phyloP scores from a whole-genome alignment of 495 filamentous ascomycete species.

The Penicillium fimorum region DNA sequence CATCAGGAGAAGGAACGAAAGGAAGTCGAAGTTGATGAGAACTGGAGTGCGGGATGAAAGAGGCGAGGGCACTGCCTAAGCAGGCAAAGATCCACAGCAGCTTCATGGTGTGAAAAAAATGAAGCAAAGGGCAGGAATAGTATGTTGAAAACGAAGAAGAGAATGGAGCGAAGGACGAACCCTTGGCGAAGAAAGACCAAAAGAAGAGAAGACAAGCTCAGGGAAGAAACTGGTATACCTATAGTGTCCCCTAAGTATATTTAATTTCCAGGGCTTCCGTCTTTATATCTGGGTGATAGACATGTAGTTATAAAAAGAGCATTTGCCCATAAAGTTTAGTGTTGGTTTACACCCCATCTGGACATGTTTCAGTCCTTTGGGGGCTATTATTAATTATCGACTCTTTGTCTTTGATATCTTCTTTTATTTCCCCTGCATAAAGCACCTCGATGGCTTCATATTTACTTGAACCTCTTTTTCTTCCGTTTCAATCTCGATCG shows the following conservation, averaged over 20 bases:
- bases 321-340: not conserved
- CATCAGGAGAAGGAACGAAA: conserved; percentile 20
- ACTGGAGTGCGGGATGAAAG: conserved; percentile 17
- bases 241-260: no score
- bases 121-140: not conserved
- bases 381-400: no score
- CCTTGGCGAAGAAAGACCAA: not conserved
- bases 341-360: not conserved
- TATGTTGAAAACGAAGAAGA: not conserved
- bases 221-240: no score
- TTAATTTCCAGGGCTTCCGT: no score
- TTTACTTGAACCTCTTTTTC: no score
- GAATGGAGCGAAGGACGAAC: not conserved
- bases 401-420: no score
- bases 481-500: no score
- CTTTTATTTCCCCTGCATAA: no score
- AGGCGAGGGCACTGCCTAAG: conserved; percentile 18
- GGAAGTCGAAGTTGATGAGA: conserved; percentile 29
- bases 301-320: no score
- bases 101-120: conserved; percentile 18
- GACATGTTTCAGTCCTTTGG: not conserved
- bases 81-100: conserved; percentile 15
- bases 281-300: no score
- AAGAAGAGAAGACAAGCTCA: not conserved
- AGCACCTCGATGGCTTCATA: no score